Evolutionary conservation across 495 filamentous ascomycete genomes (phyloP), one percentile per base, ranked within the genome.

Genomic region (Trichoderma asperelloides): DNA sequence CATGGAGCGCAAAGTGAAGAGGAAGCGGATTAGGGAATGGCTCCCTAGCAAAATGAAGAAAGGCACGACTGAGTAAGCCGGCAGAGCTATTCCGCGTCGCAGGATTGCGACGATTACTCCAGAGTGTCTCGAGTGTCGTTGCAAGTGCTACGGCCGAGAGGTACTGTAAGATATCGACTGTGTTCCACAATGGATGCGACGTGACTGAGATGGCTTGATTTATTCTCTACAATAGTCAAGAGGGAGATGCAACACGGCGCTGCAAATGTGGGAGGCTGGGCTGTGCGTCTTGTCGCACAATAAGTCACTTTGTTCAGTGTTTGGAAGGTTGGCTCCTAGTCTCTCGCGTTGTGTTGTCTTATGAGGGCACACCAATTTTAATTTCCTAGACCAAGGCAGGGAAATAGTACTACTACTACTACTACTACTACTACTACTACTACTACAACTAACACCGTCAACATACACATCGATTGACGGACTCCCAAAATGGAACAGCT

Each of bases 1-100:
- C 49, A 62, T 47, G 37, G 40, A 47, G 63, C 65, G 49, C 68
- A 65, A 37, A 47, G 63, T 40, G 12, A 57, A 49, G 64, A 69
- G 16, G 41, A 18, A 49, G n/a, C 39, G 49, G 21, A 27, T 49
- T 15, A 30, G 18, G 39, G 43, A 49, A 65, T 65, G 64, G 64
- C 39, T 65, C 2, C 64, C 64, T n/a, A 65, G 39, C 39, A 15
- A 49, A 3, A 65, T 65, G 25, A 65, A 40, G 33, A 45, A 39
- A 2, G 33, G 40, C 55, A 16, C 55, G 25, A 60, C 55, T 33
- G 25, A 60, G 55, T 60, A 60, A 60, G 55, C 55, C 27, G n/a
- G 25, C 55, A 21, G 15, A 25, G n/a, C n/a, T 47, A 15, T 45
- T 30, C 6, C 18, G 6, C 51, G 51, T 30, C 12, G 16, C 45